Conservation (phyloP, 2,329 filamentous ascomycete genomes). For the Fusarium sp. region DNA sequence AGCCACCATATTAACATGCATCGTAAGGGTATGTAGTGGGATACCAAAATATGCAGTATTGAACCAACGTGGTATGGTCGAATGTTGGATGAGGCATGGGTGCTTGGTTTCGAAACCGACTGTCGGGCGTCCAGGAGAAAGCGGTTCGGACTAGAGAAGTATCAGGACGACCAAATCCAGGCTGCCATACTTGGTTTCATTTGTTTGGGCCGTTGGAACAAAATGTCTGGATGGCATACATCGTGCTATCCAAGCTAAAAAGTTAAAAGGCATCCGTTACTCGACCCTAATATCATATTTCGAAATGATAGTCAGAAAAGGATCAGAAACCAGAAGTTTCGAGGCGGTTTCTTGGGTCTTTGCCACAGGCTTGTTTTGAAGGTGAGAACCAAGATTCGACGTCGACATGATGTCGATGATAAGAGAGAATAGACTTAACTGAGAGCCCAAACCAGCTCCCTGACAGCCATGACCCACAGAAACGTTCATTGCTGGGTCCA, state of each 20-base stretch:
- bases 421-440: constrained; percentile 28
- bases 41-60: constrained; percentile 37
- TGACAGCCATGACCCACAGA: constrained; percentile 34
- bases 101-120: constrained; percentile 18
- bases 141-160: constrained; percentile 14
- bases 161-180: constrained; percentile 26
- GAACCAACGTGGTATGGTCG: constrained; percentile 33
- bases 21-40: constrained; percentile 17
- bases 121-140: constrained; percentile 25
- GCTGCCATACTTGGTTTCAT: not conserved
- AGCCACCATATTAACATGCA: constrained; percentile 12
- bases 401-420: constrained; percentile 21
- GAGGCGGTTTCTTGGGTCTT: not conserved
- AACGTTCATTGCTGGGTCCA: constrained; percentile 39
- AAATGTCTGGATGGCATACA: not conserved
- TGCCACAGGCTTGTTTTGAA: constrained; percentile 23
- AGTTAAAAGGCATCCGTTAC: not conserved
- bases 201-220: not conserved
- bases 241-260: not conserved
- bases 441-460: constrained; percentile 38
- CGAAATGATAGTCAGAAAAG: not conserved
- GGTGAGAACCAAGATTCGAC: not conserved
- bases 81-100: constrained; percentile 25
- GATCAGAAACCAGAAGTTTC: constrained; percentile 1
- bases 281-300: not conserved